Percentiles rank a stretch among this genome's conserved stretches.
These are phyloP conservation scores for Fusarium sp. DNA, from an alignment of 2,329 filamentous ascomycete species.

Conservation along the genomic window DNA sequence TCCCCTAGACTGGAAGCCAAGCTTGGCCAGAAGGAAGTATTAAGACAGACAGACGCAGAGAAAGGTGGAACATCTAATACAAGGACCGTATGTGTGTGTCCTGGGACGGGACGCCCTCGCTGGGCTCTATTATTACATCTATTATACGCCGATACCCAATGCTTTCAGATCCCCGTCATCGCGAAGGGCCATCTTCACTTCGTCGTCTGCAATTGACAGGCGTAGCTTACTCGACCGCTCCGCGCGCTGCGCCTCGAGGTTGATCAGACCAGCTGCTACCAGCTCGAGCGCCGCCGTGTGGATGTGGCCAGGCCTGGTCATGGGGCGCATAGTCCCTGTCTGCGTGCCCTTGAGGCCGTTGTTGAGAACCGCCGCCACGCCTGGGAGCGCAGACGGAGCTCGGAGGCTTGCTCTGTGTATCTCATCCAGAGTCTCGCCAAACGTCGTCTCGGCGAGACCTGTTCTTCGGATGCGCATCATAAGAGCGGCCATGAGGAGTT, in stretches of 20 bases:
- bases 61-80: slow-evolving; percentile 11
- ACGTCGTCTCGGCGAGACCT: slow-evolving; percentile 86
- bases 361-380: slow-evolving; percentile 52
- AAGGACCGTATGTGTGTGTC: slow-evolving; percentile 19
- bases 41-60: slow-evolving; percentile 51
- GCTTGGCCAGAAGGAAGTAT: slow-evolving; percentile 80
- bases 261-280: slow-evolving; percentile 87
- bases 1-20: slow-evolving; percentile 92
- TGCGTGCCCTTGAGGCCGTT: slow-evolving; percentile 45
- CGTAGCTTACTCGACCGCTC: slow-evolving; percentile 90
- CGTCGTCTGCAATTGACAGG: slow-evolving; percentile 88
- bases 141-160: slow-evolving; percentile 70
- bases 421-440: slow-evolving; percentile 92
- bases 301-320: slow-evolving; percentile 58
- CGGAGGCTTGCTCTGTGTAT: slow-evolving; percentile 55
- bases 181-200: slow-evolving; percentile 86
- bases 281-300: slow-evolving; percentile 83
- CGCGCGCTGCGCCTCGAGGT: slow-evolving; percentile 82
- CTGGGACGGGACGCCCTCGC: slow-evolving; percentile 4
- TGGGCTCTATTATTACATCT: slow-evolving; percentile 40
- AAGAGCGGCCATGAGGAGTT: slow-evolving; percentile 87
- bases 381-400: slow-evolving; percentile 50
- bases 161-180: slow-evolving; percentile 90
- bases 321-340: slow-evolving; percentile 44
- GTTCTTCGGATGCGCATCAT: slow-evolving; percentile 83